These are phyloP conservation scores for Tolypocladium sp. DNA, from an alignment of 2,329 filamentous ascomycete species.

Conservation along the genomic window DNA sequence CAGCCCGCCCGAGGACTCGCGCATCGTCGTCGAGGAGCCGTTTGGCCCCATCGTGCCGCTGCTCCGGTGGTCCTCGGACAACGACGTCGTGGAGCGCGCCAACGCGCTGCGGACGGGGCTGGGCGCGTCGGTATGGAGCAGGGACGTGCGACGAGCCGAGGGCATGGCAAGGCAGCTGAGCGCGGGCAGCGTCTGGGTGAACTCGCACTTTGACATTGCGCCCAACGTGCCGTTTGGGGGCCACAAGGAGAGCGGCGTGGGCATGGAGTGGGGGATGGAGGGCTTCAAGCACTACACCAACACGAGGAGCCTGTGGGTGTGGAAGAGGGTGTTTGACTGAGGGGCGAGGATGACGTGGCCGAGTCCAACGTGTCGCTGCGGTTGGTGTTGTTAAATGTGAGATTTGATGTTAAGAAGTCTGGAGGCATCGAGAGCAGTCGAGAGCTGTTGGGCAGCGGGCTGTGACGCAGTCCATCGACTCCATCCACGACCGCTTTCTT, in stretches of 20 bases:
- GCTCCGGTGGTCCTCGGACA: slow-evolving; percentile 50
- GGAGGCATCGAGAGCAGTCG: too few species aligned
- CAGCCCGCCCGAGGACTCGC: slow-evolving; percentile 32
- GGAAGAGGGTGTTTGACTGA: slow-evolving; percentile 13
- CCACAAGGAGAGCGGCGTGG: slow-evolving; percentile 41
- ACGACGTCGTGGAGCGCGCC: slow-evolving; percentile 46
- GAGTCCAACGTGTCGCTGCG: too few species aligned
- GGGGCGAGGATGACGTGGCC: not conserved
- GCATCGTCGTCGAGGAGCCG: slow-evolving; percentile 42
- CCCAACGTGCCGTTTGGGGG: slow-evolving; percentile 36
- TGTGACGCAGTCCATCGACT: too few species aligned
- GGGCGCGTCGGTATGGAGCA: slow-evolving; percentile 48
- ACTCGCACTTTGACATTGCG: slow-evolving; percentile 32
- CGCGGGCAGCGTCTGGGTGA: slow-evolving; percentile 53
- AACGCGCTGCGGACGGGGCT: slow-evolving; percentile 45
- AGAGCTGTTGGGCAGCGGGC: too few species aligned
- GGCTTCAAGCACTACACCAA: slow-evolving; percentile 25
- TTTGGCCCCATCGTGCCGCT: slow-evolving; percentile 53
- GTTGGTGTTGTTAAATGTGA: too few species aligned
- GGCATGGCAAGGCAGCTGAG: slow-evolving; percentile 44
- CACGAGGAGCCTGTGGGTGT: slow-evolving; percentile 14
- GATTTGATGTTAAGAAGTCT: too few species aligned
- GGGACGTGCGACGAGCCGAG: slow-evolving; percentile 39
- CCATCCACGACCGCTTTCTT: too few species aligned
- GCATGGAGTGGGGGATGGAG: slow-evolving; percentile 34